A percentile compares a stretch with the other conserved stretches of the same genome.
phyloP scores from a whole-genome alignment of 2,329 filamentous ascomycete species.

The Trichoderma guizhouense region DNA sequence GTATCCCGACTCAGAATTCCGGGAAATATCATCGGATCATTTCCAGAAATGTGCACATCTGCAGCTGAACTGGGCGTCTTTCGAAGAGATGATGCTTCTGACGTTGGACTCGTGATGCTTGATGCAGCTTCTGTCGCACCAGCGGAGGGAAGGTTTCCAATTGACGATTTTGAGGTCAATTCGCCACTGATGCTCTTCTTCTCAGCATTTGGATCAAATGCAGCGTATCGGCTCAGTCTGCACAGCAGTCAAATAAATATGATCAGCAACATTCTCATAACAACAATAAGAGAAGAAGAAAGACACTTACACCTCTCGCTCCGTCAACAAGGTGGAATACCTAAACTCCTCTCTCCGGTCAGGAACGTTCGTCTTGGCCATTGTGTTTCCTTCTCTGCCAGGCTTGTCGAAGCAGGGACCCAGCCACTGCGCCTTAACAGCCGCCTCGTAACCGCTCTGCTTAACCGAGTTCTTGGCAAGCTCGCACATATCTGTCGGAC shows the following conservation, averaged over 20 bases:
- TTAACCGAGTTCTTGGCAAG: conserved; percentile 92
- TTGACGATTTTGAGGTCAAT: conserved; percentile 21
- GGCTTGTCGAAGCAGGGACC: conserved; percentile 73
- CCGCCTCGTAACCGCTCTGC: conserved; percentile 89
- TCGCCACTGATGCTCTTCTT: neutral
- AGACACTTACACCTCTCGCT: conserved; percentile 72
- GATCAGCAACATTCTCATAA: neutral
- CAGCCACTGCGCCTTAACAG: conserved; percentile 88
- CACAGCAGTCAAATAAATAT: neutral
- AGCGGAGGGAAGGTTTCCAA: conserved; percentile 4
- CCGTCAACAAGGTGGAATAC: conserved; percentile 79
- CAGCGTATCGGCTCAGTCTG: conserved; percentile 44
- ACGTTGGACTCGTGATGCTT: neutral
- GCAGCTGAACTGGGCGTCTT: conserved; percentile 39
- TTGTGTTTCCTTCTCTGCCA: conserved; percentile 81
- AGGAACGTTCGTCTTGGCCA: conserved; percentile 95
- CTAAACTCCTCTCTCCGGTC: conserved; percentile 88
- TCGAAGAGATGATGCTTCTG: conserved; percentile 13
- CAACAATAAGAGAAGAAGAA: neutral
- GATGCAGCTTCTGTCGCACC: neutral
- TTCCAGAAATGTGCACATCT: conserved; percentile 51
- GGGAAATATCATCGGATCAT: conserved; percentile 68
- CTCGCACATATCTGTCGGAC: conserved; percentile 97
- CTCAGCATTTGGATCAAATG: conserved; percentile 28
- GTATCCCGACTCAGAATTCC: conserved; percentile 51